Percentiles rank a stretch among this genome's conserved stretches.
These are phyloP conservation scores for Metschnikowia amazonensis DNA, from an alignment of 805 yeast genomes.

Conservation along the genomic window DNA sequence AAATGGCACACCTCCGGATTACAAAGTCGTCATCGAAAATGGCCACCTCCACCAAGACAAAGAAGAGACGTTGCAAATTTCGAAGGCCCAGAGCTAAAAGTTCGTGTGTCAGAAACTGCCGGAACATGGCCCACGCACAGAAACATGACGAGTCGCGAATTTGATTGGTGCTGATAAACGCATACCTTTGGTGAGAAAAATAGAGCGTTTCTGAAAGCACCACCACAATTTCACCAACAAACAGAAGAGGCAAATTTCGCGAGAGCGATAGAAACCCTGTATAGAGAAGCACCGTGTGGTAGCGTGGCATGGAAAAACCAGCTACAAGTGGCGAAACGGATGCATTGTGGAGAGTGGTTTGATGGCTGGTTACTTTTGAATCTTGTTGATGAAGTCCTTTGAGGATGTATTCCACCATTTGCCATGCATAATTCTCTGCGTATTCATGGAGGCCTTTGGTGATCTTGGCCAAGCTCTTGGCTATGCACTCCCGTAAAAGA, in stretches of 20 bases:
- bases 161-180: conserved; percentile 57
- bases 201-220: conserved; percentile 46
- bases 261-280: conserved; percentile 43
- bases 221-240: conserved; percentile 25
- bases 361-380: too few relatives aligned
- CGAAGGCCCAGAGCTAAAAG: conserved; percentile 13
- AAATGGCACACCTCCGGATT: conserved; percentile 77
- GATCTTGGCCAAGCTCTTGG: conserved; percentile 61
- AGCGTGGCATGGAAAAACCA: conserved; percentile 37
- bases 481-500: conserved; percentile 56
- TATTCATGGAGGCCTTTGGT: conserved; percentile 29
- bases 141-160: conserved; percentile 84
- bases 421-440: conserved; percentile 39
- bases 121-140: conserved; percentile 72
- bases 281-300: conserved; percentile 57
- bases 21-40: conserved; percentile 72
- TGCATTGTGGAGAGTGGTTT: too few relatives aligned
- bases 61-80: conserved; percentile 22
- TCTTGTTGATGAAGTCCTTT: background rate
- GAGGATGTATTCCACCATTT: conserved; percentile 35
- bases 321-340: conserved; percentile 21
- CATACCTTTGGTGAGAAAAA: conserved; percentile 54
- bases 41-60: conserved; percentile 46
- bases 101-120: conserved; percentile 28
- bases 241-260: conserved; percentile 22